phyloP scores from a whole-genome alignment of 2,329 filamentous ascomycete genomes.

The Ophiostoma quercus region DNA sequence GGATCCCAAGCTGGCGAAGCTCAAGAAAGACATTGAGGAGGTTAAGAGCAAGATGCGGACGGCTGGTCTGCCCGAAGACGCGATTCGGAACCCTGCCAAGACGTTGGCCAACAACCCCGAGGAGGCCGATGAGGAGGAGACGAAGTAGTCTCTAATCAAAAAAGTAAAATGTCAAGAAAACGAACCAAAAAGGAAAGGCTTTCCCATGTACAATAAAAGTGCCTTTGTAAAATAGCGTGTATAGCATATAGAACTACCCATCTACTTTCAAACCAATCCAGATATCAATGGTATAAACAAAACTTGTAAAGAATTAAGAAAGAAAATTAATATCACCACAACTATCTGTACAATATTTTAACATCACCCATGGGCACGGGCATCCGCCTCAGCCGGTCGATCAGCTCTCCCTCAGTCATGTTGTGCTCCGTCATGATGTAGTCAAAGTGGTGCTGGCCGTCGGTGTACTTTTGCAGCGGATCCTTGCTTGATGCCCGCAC shows the following conservation, averaged over 20 bases:
- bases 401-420: slow-evolving; percentile 63
- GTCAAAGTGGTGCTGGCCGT: slow-evolving; percentile 73
- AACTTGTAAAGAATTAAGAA: background rate
- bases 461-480: slow-evolving; percentile 61
- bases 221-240: slow-evolving; percentile 11
- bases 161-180: background rate
- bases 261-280: background rate
- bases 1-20: slow-evolving; percentile 14
- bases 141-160: background rate
- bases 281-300: background rate
- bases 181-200: background rate
- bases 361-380: slow-evolving; percentile 49
- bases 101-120: background rate
- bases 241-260: slow-evolving; percentile 8
- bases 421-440: slow-evolving; percentile 75
- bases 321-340: too few relatives aligned
- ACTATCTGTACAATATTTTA: slow-evolving; percentile 49
- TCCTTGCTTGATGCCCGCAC: slow-evolving; percentile 36
- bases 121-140: slow-evolving; percentile 15
- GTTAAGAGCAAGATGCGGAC: background rate
- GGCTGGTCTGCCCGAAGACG: background rate
- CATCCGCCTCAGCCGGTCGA: slow-evolving; percentile 60
- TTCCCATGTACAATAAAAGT: slow-evolving; percentile 4
- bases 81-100: background rate
- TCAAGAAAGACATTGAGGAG: slow-evolving; percentile 28